Evolutionary conservation across 2,329 filamentous ascomycete genomes (phyloP).

Genomic region (Arthroderma uncinatum): DNA sequence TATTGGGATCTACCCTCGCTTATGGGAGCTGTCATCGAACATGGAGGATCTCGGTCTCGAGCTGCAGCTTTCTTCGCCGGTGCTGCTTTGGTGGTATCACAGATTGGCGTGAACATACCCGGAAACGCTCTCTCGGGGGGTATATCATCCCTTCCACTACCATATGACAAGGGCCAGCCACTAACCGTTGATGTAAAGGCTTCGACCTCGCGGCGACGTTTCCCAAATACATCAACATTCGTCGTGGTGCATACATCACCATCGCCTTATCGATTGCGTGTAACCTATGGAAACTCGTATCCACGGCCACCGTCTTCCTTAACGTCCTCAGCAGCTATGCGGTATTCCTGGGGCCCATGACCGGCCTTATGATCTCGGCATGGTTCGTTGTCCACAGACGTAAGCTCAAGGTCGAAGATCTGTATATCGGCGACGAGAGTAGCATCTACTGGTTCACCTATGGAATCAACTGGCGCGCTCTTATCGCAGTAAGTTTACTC

Average conservation of each 20-base stretch:
- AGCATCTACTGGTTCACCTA: constrained; percentile 35
- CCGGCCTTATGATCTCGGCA: constrained; percentile 25
- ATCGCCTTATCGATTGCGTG: constrained; percentile 13
- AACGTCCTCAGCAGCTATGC: constrained; percentile 36
- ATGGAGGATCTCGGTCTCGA: constrained; percentile 26
- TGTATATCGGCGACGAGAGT: constrained; percentile 30
- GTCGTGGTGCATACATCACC: constrained; percentile 42
- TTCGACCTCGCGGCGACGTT: constrained; percentile 47
- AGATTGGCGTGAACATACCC: constrained; percentile 35
- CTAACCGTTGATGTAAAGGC: constrained; percentile 21
- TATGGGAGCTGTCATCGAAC: constrained; percentile 29
- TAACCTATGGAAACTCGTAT: constrained; percentile 43
- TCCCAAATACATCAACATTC: constrained; percentile 46
- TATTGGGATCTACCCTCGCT: constrained; percentile 38
- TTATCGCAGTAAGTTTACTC: constrained; percentile 18
- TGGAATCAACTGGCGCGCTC: constrained; percentile 38
- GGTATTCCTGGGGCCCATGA: constrained; percentile 39
- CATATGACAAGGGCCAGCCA: neutral
- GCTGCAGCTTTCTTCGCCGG: constrained; percentile 40
- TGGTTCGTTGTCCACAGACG: constrained; percentile 28
- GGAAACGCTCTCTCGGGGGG: constrained; percentile 38
- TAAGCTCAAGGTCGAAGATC: constrained; percentile 34
- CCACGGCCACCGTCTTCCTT: constrained; percentile 38
- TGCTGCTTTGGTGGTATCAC: constrained; percentile 35
- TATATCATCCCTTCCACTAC: neutral